Percentiles rank a stretch among this genome's conserved stretches.
Conservation (phyloP, 306 rosid species). For the Cucumis cinereus region DNA sequence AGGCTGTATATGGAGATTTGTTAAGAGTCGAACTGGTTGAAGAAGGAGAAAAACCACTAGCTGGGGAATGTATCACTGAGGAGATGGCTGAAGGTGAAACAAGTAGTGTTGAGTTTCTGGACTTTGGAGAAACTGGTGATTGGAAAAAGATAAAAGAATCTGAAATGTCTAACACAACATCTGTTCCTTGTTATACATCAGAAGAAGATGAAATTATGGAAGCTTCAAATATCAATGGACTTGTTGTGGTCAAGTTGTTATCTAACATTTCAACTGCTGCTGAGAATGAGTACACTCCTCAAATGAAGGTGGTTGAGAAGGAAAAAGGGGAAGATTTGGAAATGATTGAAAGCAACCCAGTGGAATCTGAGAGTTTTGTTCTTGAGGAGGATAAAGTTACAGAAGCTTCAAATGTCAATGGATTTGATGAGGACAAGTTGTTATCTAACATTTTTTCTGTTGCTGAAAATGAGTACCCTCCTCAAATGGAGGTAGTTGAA, state of each 20-base stretch:
- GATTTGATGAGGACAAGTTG: background rate
- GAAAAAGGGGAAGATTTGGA: background rate
- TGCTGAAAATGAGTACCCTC: no score
- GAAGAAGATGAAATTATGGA: constrained; percentile 10
- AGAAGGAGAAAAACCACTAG: background rate
- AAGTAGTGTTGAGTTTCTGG: background rate
- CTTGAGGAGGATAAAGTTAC: background rate
- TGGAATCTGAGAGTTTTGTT: background rate
- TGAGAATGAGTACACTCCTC: no score
- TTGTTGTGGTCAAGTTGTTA: background rate
- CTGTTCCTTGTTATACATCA: background rate
- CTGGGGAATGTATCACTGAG: constrained; percentile 7
- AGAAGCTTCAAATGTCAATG: background rate
- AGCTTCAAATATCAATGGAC: background rate
- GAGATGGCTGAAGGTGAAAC: constrained; percentile 6
- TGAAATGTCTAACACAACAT: background rate
- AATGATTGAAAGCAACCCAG: background rate
- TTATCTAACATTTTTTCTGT: background rate
- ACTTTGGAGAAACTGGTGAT: background rate
- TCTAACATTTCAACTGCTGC: background rate
- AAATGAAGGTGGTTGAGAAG: constrained; percentile 1
- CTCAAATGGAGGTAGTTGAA: background rate
- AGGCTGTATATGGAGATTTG: background rate
- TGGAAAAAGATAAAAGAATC: background rate
- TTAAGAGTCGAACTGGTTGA: background rate